Conservation (phyloP, 2,329 filamentous ascomycete species). For the Colletotrichum tofieldiae region DNA sequence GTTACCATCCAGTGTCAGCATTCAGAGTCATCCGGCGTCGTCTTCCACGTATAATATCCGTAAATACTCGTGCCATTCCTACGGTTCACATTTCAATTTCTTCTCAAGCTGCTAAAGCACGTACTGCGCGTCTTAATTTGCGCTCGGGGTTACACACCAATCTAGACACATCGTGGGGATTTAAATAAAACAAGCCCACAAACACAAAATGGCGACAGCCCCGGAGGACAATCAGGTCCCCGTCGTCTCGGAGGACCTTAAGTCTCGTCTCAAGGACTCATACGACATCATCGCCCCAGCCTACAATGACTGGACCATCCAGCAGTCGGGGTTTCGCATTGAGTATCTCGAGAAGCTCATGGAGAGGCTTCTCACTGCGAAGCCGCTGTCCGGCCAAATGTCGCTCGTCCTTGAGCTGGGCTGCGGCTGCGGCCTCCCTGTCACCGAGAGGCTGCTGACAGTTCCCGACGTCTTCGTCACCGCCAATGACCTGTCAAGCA, state of each 20-base stretch:
- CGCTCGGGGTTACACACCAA: background rate
- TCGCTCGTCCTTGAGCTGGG: constrained; percentile 58
- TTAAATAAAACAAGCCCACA: constrained; percentile 8
- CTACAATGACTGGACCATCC: constrained; percentile 59
- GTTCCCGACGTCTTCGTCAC: constrained; percentile 47
- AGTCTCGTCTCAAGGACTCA: constrained; percentile 56
- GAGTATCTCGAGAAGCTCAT: constrained; percentile 54
- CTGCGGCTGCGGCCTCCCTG: constrained; percentile 58
- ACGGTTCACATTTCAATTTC: too few relatives aligned
- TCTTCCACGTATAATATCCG: background rate
- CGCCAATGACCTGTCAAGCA: constrained; percentile 60
- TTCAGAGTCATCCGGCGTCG: constrained; percentile 2
- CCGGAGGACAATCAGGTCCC: constrained; percentile 9
- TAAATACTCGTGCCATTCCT: too few relatives aligned
- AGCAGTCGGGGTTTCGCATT: constrained; percentile 51
- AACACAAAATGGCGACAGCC: constrained; percentile 18
- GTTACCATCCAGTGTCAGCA: background rate
- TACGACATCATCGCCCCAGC: constrained; percentile 57
- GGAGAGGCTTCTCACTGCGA: constrained; percentile 44
- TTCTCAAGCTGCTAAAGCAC: background rate
- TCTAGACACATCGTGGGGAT: background rate
- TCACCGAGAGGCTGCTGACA: constrained; percentile 53
- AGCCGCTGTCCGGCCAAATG: constrained; percentile 29
- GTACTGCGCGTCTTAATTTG: too few relatives aligned
- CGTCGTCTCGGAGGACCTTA: constrained; percentile 48